These are phyloP conservation scores for Aristolochia fimbriata DNA, from an alignment of 164 flowering plant genomes.

Conservation along the genomic window DNA sequence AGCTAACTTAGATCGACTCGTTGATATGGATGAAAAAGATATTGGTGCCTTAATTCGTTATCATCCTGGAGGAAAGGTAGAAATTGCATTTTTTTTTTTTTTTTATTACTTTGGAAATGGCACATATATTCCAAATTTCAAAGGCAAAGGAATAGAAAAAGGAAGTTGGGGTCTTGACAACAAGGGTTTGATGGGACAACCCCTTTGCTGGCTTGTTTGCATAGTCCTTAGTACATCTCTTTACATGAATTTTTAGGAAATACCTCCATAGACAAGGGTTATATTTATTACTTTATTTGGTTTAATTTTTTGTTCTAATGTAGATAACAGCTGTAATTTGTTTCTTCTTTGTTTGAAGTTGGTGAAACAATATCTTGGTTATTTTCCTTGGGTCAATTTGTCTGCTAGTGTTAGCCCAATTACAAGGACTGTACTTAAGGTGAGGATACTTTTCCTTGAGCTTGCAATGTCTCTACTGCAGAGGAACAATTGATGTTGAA, in stretches of 20 bases:
- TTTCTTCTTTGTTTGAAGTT: constrained; percentile 30
- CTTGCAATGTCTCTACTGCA: neutral
- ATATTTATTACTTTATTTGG: no score
- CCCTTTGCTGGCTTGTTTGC: no score
- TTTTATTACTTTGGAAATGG: no score
- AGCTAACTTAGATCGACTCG: constrained; percentile 69
- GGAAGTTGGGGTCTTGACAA: no score
- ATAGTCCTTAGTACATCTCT: no score
- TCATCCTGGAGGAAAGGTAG: constrained; percentile 86
- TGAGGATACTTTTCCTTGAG: constrained; percentile 12
- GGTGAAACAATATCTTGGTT: constrained; percentile 80
- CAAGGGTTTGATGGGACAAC: no score
- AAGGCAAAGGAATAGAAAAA: no score
- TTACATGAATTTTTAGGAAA: no score
- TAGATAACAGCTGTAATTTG: constrained; percentile 4
- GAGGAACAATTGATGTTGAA: neutral
- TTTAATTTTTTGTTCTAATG: neutral
- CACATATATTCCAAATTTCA: no score
- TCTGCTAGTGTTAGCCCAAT: constrained; percentile 96
- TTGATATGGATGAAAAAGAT: constrained; percentile 93
- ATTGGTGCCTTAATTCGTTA: constrained; percentile 89
- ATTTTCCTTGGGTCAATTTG: constrained; percentile 71
- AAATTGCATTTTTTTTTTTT: no score
- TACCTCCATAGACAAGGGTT: no score
- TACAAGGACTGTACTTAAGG: constrained; percentile 98